phyloP scores from a whole-genome alignment of 768 basidiomycete species.

The Scleroderma citrinum region DNA sequence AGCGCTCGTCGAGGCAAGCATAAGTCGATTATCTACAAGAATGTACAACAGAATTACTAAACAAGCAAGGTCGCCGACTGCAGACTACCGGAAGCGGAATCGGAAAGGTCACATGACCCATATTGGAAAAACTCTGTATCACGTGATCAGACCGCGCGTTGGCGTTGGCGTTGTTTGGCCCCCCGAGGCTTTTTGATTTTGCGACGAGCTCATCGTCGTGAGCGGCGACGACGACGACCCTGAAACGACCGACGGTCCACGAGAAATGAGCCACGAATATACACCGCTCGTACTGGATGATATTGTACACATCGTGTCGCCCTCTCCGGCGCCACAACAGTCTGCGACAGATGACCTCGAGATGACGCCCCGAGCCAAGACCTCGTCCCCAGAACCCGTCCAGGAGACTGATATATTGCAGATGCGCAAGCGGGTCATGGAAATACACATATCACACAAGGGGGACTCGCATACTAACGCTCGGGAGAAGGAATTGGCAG shows the following conservation, averaged over 20 bases:
- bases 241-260: background rate
- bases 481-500: slow-evolving; percentile 46
- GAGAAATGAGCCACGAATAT: slow-evolving; percentile 28
- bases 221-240: slow-evolving; percentile 6
- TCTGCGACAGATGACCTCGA: slow-evolving; percentile 14
- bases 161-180: slow-evolving; percentile 29
- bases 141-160: slow-evolving; percentile 34
- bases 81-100: too few species aligned
- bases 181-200: slow-evolving; percentile 25
- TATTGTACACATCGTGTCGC: slow-evolving; percentile 48
- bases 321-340: slow-evolving; percentile 37
- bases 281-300: slow-evolving; percentile 48
- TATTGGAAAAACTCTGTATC: slow-evolving; percentile 19
- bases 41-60: slow-evolving; percentile 1
- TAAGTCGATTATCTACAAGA: background rate
- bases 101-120: slow-evolving; percentile 16
- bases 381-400: slow-evolving; percentile 32
- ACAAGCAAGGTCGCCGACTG: background rate
- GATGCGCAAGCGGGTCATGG: slow-evolving; percentile 42
- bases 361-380: slow-evolving; percentile 15
- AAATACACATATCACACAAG: slow-evolving; percentile 35
- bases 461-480: slow-evolving; percentile 18
- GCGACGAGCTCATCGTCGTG: slow-evolving; percentile 10
- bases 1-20: slow-evolving; percentile 8
- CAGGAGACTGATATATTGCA: slow-evolving; percentile 41